A percentile compares a stretch with the other conserved stretches of the same genome.
These are phyloP conservation scores for Rhodofomes roseus DNA, from an alignment of 1,284 basidiomycete genomes.

Conservation along the genomic window DNA sequence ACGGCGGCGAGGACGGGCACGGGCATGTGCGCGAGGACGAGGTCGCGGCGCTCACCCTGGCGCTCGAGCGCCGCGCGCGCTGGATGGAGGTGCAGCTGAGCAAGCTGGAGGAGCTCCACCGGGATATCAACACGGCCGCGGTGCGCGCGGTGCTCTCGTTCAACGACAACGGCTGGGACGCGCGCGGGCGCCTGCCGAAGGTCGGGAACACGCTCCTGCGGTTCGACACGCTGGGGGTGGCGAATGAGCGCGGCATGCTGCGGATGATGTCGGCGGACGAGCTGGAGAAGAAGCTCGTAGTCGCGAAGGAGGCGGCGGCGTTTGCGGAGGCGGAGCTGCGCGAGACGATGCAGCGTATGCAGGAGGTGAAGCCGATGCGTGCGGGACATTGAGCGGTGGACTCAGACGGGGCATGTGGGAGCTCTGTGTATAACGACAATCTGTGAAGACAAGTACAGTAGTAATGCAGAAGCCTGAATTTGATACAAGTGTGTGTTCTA, in stretches of 20 bases:
- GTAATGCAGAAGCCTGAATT: not conserved
- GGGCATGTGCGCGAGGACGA: constrained; percentile 64
- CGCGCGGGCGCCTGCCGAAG: constrained; percentile 57
- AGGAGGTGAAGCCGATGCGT: constrained; percentile 46
- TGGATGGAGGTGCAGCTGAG: constrained; percentile 89
- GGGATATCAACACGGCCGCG: constrained; percentile 81
- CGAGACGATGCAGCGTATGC: constrained; percentile 68
- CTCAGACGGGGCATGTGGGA: too few relatives aligned
- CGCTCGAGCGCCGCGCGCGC: constrained; percentile 76
- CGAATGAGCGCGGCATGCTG: constrained; percentile 40
- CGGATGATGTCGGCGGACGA: constrained; percentile 65
- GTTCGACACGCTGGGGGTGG: constrained; percentile 63
- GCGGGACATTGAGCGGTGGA: constrained; percentile 25
- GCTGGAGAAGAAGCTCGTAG: constrained; percentile 64
- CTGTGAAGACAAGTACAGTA: not conserved
- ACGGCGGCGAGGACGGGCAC: constrained; percentile 53
- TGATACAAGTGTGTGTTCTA: not conserved
- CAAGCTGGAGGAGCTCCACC: constrained; percentile 79
- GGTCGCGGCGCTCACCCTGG: constrained; percentile 74
- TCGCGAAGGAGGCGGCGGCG: constrained; percentile 64
- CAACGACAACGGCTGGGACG: constrained; percentile 84
- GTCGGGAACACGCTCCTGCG: constrained; percentile 59
- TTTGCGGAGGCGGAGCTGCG: constrained; percentile 71
- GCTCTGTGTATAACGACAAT: not conserved
- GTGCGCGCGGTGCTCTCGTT: constrained; percentile 76